phyloP scores from a whole-genome alignment of 2,329 filamentous ascomycete genomes.

The Colletotrichum falcatum region DNA sequence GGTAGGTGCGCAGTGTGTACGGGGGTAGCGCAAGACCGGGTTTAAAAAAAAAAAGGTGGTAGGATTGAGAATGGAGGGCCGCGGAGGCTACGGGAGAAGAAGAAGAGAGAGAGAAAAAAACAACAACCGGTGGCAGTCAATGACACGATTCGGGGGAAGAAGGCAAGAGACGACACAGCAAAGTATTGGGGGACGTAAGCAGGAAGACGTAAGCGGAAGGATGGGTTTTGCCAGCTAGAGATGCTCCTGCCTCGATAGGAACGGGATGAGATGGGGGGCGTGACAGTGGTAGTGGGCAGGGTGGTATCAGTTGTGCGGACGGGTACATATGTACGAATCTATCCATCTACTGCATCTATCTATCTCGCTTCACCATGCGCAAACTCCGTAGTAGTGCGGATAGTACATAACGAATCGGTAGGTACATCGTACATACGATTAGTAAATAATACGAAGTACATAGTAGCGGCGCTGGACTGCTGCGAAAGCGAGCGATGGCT shows the following conservation, averaged over 20 bases:
- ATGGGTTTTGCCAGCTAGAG: slow-evolving; percentile 40
- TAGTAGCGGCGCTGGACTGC: neutral
- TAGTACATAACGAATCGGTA: no score
- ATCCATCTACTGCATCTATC: no score
- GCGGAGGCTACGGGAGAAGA: slow-evolving; percentile 15
- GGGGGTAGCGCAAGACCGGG: neutral
- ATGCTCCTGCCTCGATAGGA: slow-evolving; percentile 24
- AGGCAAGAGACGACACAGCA: slow-evolving; percentile 1
- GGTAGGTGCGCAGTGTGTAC: slow-evolving; percentile 17
- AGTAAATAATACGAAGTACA: no score
- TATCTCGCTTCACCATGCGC: no score
- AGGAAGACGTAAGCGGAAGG: slow-evolving; percentile 29
- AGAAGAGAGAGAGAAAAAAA: neutral
- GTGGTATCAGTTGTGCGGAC: neutral
- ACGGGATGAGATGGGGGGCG: neutral
- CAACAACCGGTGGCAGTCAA: slow-evolving; percentile 27
- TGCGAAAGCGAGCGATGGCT: neutral
- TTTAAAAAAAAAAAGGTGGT: neutral
- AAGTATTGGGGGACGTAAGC: slow-evolving; percentile 5
- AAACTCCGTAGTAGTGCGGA: no score
- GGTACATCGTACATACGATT: no score
- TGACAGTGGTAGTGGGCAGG: slow-evolving; percentile 8
- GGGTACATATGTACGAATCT: no score
- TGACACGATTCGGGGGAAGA: slow-evolving; percentile 24
- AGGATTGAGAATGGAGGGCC: slow-evolving; percentile 25